A percentile compares a stretch with the other conserved stretches of the same genome.
These are phyloP conservation scores for Penicillium paradoxum DNA, from an alignment of 495 filamentous ascomycete species.

Conservation along the genomic window DNA sequence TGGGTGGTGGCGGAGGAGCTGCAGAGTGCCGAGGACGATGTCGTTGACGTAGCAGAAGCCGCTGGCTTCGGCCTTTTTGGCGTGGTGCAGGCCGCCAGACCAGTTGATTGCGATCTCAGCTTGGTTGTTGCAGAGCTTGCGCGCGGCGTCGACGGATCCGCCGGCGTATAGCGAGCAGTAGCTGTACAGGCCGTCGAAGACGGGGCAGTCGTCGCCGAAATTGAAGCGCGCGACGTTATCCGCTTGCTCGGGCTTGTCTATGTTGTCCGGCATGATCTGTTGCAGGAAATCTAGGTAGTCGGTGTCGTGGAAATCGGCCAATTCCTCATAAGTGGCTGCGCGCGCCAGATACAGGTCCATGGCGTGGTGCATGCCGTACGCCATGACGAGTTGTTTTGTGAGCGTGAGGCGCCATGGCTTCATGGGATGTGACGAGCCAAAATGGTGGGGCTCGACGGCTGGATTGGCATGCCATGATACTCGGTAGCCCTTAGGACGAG, in stretches of 20 bases:
- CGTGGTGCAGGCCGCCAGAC: constrained; percentile 98
- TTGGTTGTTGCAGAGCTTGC: constrained; percentile 78
- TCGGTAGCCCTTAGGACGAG: constrained; percentile 73
- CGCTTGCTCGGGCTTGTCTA: constrained; percentile 41
- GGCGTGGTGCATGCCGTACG: constrained; percentile 90
- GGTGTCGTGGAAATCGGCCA: constrained; percentile 76
- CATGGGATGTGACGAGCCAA: constrained; percentile 94
- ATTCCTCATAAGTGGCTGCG: constrained; percentile 78
- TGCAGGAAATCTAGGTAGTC: constrained; percentile 87
- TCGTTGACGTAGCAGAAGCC: constrained; percentile 99
- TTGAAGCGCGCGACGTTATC: constrained; percentile 58
- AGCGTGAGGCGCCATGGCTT: constrained; percentile 96
- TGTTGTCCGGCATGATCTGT: constrained; percentile 40
- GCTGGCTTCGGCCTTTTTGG: constrained; percentile 87
- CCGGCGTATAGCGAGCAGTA: constrained; percentile 94
- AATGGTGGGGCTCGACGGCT: constrained; percentile 93
- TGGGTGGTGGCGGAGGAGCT: constrained; percentile 79
- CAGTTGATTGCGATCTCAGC: constrained; percentile 97
- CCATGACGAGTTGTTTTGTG: constrained; percentile 87
- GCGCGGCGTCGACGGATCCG: constrained; percentile 83
- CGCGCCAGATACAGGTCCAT: constrained; percentile 90
- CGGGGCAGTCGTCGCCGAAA: constrained; percentile 90
- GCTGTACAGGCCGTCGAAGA: constrained; percentile 92
- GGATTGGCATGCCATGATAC: constrained; percentile 98
- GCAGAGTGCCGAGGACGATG: constrained; percentile 91